Conservation (phyloP, 208 protist species). For the Wallacemonas rigidus region DNA sequence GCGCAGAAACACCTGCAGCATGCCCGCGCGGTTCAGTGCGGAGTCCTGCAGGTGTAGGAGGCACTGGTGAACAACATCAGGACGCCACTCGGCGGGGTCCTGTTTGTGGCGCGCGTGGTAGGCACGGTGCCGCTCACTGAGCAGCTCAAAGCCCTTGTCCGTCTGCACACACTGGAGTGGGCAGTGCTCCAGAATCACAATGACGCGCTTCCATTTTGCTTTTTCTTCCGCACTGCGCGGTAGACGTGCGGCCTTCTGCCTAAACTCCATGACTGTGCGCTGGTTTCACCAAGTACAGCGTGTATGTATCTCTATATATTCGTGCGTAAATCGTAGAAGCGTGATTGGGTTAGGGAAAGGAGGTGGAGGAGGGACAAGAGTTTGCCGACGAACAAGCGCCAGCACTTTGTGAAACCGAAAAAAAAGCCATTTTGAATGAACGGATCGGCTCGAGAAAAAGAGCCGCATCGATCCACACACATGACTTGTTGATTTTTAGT, state of each 20-base stretch:
- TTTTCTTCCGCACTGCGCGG: conserved; percentile 88
- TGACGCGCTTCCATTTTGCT: conserved; percentile 88
- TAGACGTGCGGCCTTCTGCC: conserved; percentile 83
- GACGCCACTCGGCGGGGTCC: conserved; percentile 95
- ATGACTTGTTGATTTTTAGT: too few relatives aligned
- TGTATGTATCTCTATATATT: background rate
- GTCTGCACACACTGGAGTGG: conserved; percentile 94
- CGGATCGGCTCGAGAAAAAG: too few relatives aligned
- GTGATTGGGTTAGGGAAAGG: too few relatives aligned
- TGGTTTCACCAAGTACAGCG: too few relatives aligned
- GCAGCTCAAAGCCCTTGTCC: conserved; percentile 94
- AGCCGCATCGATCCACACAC: too few relatives aligned
- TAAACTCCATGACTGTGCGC: conserved; percentile 63
- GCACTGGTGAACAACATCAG: conserved; percentile 99
- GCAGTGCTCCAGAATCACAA: conserved; percentile 96
- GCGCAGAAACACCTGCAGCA: conserved; percentile 96
- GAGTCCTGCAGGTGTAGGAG: conserved; percentile 98
- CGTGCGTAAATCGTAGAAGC: too few relatives aligned
- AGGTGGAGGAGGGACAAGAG: too few relatives aligned
- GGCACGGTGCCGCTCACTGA: conserved; percentile 96
- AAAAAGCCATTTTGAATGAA: too few relatives aligned
- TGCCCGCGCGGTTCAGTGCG: conserved; percentile 98
- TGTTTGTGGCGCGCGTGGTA: conserved; percentile 94
- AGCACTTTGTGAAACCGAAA: too few relatives aligned
- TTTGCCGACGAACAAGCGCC: too few relatives aligned